Base-by-base conservation (phyloP, 768 basidiomycete species). In the Tylopilus sp. region DNA sequence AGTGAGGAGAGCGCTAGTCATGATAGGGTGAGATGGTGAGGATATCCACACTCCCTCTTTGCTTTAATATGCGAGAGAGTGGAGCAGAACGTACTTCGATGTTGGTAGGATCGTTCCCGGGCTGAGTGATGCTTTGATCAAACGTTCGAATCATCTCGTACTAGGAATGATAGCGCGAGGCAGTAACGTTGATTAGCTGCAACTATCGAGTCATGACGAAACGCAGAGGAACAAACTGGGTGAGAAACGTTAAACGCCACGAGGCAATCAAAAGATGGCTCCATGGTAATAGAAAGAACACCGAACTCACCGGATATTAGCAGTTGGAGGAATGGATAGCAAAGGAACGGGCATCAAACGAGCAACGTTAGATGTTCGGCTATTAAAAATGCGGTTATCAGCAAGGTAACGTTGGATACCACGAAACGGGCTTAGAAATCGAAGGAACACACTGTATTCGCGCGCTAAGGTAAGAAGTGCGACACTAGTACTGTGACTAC, bases 21-120 rank as follows among this genome's bases (percentile, higher is more conserved):
- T 69, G 25, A 22, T 52, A 3, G 31, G 45, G 11, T 66, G 54
- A 16, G 7, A 13, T 29, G 61, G 46, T 34, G 38, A 41, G n/a
- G 30, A 24, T n/a, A 34, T 16, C 22, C 28, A 37, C 30, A 14
- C 14, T 25, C 17, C 4, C 21, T 21, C 9, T 16, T 12, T 13
- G 25, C 17, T 45, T 52, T 45, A 45, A 52, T 45, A 45, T 5
- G 13, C 24, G 6, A n/a, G 16, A 28, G 22, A 24, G 19, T 0
- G 22, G 30, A 42, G 8, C 9, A 24, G 38, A 47, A 42, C 45
- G 45, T 41, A 34, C n/a, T 12, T 1, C 17, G 8, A n/a, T 7
- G n/a, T 11, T 6, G 26, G 16, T 28, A n/a, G 26, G 7, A 25
- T 36, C 34, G 47, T 52, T 48, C 50, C 26, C 21, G 26, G 13